Conservation (phyloP, 257 asterid species). For the Primulina eburnea region DNA sequence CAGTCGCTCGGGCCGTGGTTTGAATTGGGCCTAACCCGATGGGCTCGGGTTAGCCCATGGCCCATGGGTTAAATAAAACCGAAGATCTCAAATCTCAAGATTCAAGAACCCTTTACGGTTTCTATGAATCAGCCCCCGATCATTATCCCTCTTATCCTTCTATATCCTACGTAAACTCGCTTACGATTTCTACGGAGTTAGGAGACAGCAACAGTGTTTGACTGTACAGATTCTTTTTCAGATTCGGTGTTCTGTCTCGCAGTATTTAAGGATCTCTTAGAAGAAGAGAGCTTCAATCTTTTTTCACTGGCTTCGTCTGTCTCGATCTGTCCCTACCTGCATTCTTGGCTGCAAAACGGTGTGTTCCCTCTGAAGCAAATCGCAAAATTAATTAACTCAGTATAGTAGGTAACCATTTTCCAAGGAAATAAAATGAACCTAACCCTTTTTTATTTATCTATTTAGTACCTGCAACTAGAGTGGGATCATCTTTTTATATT, state of each 20-base stretch:
- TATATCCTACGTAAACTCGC: too few relatives aligned
- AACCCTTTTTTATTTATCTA: too few relatives aligned
- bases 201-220: background rate
- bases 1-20: too few relatives aligned
- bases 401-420: too few relatives aligned
- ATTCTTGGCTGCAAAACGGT: background rate
- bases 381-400: background rate
- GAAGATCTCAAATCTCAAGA: background rate
- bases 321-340: background rate
- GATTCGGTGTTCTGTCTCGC: background rate
- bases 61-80: too few relatives aligned
- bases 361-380: background rate
- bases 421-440: too few relatives aligned
- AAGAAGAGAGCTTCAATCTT: background rate
- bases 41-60: too few relatives aligned
- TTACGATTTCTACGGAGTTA: background rate
- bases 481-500: background rate
- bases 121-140: background rate
- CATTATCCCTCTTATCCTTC: background rate
- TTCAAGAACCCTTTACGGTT: background rate
- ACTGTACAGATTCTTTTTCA: background rate
- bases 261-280: background rate
- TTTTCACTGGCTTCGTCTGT: background rate
- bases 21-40: too few relatives aligned
- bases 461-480: background rate